These are phyloP conservation scores for Avena atlantica DNA, from an alignment of 176 grass and related monocot genomes.

Conservation along the genomic window DNA sequence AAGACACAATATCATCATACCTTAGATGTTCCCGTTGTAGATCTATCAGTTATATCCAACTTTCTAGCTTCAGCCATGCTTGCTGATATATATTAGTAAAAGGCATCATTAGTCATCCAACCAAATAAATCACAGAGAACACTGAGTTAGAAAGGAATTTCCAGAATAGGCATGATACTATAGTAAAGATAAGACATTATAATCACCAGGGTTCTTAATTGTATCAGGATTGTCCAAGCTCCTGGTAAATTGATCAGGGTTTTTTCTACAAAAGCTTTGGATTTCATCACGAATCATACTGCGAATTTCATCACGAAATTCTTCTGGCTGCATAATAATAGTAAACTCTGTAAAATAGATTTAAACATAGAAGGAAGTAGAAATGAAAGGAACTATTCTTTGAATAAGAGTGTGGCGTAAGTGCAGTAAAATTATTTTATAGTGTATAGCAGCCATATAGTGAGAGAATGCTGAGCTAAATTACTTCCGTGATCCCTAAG, in stretches of 20 bases:
- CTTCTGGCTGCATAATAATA: slow-evolving; percentile 49
- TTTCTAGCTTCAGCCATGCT: slow-evolving; percentile 40
- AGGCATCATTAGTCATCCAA: slow-evolving; percentile 22
- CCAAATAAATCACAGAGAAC: not conserved
- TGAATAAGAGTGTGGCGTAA: not conserved
- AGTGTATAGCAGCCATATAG: not conserved
- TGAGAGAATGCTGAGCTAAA: not conserved
- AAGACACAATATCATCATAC: slow-evolving; percentile 32
- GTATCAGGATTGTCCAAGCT: slow-evolving; percentile 31
- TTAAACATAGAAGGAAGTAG: not conserved
- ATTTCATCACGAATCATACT: slow-evolving; percentile 53
- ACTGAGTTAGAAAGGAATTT: not conserved
- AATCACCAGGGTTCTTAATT: slow-evolving; percentile 37
- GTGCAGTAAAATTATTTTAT: slow-evolving; percentile 7
- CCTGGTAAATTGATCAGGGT: not conserved
- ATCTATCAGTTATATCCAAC: slow-evolving; percentile 29
- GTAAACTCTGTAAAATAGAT: slow-evolving; percentile 21
- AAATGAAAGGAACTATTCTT: not conserved
- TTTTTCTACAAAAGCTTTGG: slow-evolving; percentile 36
- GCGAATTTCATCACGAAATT: slow-evolving; percentile 46
- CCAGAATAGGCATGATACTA: not conserved
- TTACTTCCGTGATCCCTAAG: not conserved
- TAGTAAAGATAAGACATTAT: slow-evolving; percentile 24
- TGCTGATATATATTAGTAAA: slow-evolving; percentile 31
- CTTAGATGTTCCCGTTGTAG: slow-evolving; percentile 40